Conservation (phyloP, 2,329 filamentous ascomycete species). For the Aspergillus sp. region DNA sequence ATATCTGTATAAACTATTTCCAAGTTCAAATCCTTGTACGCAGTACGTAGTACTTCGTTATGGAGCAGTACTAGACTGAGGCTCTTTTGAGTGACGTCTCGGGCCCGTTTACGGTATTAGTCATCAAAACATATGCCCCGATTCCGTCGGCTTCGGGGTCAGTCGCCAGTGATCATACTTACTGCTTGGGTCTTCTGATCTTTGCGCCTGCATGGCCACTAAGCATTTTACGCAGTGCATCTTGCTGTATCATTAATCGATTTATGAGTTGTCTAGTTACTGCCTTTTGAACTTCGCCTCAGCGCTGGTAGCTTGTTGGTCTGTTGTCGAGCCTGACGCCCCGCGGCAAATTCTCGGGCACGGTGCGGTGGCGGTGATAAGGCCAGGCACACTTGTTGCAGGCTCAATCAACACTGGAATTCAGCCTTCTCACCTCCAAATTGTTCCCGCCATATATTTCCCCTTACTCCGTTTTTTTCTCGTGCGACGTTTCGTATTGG, state of each 20-base stretch:
- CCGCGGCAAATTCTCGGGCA: conserved; percentile 14
- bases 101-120: neutral
- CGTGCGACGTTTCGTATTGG: neutral
- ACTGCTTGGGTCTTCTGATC: neutral
- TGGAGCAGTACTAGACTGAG: neutral
- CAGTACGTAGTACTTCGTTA: too few species aligned
- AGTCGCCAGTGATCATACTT: too few species aligned
- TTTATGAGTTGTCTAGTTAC: neutral
- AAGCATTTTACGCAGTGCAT: neutral
- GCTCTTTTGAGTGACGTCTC: neutral
- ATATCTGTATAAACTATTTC: neutral
- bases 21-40: too few species aligned
- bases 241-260: neutral
- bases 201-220: neutral
- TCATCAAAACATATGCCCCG: too few species aligned
- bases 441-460: neutral
- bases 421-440: neutral
- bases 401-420: neutral
- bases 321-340: conserved; percentile 5
- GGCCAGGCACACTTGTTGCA: neutral
- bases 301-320: neutral
- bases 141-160: too few species aligned
- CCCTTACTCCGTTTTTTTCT: neutral
- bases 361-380: conserved; percentile 10
- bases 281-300: neutral